A percentile compares a stretch with the other conserved stretches of the same genome.
These are phyloP conservation scores for Daldinia bambusicola DNA, from an alignment of 495 filamentous ascomycete genomes.

Conservation along the genomic window DNA sequence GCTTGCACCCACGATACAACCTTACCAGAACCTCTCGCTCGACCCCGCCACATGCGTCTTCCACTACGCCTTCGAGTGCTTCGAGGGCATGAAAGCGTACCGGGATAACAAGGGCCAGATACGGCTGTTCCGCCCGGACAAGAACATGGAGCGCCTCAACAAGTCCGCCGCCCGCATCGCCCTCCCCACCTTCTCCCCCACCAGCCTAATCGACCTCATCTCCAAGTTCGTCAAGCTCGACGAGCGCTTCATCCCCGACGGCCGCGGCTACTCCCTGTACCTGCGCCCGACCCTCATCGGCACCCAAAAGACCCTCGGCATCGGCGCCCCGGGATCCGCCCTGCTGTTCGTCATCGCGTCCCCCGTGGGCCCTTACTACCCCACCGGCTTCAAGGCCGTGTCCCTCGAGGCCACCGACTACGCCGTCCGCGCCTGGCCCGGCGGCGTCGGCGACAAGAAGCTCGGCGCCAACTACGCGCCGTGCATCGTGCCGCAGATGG, in stretches of 20 bases:
- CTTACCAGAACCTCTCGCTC: constrained; percentile 96
- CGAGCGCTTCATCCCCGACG: constrained; percentile 84
- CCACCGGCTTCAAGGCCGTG: constrained; percentile 95
- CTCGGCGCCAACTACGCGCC: constrained; percentile 98
- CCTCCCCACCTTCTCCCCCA: constrained; percentile 80
- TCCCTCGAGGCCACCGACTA: constrained; percentile 93
- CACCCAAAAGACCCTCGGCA: constrained; percentile 91
- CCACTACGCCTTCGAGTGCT: constrained; percentile 97
- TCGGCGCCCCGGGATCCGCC: constrained; percentile 89
- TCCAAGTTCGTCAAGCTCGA: constrained; percentile 81
- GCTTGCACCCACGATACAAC: constrained; percentile 81
- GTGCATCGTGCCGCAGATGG: constrained; percentile 90
- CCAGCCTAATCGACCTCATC: constrained; percentile 80
- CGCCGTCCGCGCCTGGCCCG: constrained; percentile 96
- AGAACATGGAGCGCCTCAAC: constrained; percentile 95
- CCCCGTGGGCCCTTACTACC: constrained; percentile 97
- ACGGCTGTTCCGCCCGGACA: constrained; percentile 92
- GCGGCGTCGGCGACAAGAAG: constrained; percentile 96
- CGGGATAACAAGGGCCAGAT: constrained; percentile 77
- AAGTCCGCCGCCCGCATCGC: constrained; percentile 90
- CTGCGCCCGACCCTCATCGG: constrained; percentile 97
- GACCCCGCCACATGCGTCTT: constrained; percentile 97
- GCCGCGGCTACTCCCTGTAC: constrained; percentile 90
- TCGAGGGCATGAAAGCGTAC: constrained; percentile 99
- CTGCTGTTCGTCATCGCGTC: constrained; percentile 94